These are phyloP conservation scores for Psilocybe sp. DNA, from an alignment of 768 basidiomycete genomes.

Conservation along the genomic window DNA sequence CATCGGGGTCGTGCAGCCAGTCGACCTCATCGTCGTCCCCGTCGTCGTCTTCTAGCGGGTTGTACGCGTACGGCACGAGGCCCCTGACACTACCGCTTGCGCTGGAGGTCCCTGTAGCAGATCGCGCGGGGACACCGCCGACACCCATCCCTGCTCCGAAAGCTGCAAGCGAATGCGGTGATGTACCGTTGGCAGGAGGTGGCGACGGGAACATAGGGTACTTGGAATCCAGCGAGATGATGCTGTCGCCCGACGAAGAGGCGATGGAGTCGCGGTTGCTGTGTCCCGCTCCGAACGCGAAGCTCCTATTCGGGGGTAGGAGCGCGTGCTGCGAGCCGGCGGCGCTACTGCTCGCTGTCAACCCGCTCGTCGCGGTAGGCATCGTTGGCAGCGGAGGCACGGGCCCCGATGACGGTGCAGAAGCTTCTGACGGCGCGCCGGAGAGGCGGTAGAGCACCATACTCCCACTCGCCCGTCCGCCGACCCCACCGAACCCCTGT, in stretches of 20 bases:
- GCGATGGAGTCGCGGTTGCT: conserved; percentile 27
- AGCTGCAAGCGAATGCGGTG: no score
- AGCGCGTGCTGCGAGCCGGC: conserved; percentile 23
- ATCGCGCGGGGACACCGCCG: background rate
- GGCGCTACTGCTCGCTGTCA: background rate
- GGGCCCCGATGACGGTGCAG: background rate
- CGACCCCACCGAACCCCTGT: background rate
- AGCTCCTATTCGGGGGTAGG: conserved; percentile 27
- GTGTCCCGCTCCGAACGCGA: conserved; percentile 8
- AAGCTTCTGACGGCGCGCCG: conserved; percentile 23
- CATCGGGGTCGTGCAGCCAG: conserved; percentile 53
- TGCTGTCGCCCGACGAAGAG: conserved; percentile 35
- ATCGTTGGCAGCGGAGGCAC: no score
- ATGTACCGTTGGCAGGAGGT: no score
- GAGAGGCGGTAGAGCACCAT: conserved; percentile 71
- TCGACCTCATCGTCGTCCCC: conserved; percentile 74
- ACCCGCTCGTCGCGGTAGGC: background rate
- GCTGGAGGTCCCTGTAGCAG: background rate
- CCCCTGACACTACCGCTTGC: conserved; percentile 24
- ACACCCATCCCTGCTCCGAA: background rate
- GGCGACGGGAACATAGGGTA: conserved; percentile 44
- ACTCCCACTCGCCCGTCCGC: conserved; percentile 33
- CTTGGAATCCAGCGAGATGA: conserved; percentile 62
- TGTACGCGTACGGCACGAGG: conserved; percentile 69
- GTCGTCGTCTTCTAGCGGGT: conserved; percentile 55